A percentile compares a stretch with the other conserved stretches of the same genome.
phyloP scores from a whole-genome alignment of 2,329 filamentous ascomycete species.

The Lachnellula subtilissima region DNA sequence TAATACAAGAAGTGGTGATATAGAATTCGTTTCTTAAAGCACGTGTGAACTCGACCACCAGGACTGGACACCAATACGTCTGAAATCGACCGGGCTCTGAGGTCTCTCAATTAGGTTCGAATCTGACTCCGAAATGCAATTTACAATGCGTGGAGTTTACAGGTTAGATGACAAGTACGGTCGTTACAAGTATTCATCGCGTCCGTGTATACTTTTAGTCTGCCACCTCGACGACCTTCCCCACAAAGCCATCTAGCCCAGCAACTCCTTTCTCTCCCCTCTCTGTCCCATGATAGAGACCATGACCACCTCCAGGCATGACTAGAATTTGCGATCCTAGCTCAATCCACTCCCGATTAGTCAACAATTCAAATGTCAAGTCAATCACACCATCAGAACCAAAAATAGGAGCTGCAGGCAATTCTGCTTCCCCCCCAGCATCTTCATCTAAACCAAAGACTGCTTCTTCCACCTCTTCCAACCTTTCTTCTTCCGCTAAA shows the following conservation, averaged over 20 bases:
- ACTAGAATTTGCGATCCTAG: constrained; percentile 65
- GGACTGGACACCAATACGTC: neutral
- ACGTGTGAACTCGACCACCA: neutral
- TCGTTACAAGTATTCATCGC: too few species aligned
- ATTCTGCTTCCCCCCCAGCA: constrained; percentile 28
- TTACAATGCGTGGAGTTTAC: too few species aligned
- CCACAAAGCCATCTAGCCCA: constrained; percentile 69
- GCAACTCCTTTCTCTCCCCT: constrained; percentile 48
- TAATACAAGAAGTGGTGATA: neutral
- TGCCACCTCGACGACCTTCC: constrained; percentile 57
- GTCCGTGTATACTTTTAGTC: constrained; percentile 37
- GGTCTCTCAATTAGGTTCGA: too few species aligned
- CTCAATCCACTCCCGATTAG: constrained; percentile 69
- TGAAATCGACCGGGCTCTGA: too few species aligned
- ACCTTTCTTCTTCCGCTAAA: neutral
- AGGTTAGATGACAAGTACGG: too few species aligned
- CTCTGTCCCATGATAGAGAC: constrained; percentile 50
- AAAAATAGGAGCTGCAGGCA: constrained; percentile 31
- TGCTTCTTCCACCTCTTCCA: constrained; percentile 36
- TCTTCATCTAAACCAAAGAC: constrained; percentile 53
- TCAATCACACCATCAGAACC: constrained; percentile 37
- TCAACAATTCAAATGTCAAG: constrained; percentile 64
- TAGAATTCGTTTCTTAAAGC: neutral
- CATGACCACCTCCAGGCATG: constrained; percentile 65
- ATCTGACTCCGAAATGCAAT: too few species aligned